These are phyloP conservation scores for Cardamine resedifolia DNA, from an alignment of 345 rosid species.

Conservation along the genomic window DNA sequence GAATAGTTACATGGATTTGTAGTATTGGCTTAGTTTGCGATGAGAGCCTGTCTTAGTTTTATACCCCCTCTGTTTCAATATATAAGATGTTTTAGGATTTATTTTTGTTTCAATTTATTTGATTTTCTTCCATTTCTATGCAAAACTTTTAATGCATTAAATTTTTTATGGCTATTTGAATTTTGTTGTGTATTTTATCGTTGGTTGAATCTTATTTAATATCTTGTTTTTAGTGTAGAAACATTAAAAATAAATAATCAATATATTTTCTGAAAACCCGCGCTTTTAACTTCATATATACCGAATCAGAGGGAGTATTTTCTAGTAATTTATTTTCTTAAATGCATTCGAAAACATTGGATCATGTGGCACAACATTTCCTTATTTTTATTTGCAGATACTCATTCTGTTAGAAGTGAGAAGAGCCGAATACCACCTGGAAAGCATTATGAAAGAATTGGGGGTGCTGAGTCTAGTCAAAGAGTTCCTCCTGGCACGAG, in stretches of 20 bases:
- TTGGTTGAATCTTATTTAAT: background rate
- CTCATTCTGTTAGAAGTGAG: constrained; percentile 42
- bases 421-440: constrained; percentile 47
- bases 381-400: constrained; percentile 33
- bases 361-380: background rate
- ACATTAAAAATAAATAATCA: background rate
- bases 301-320: background rate
- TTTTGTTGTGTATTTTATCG: background rate
- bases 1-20: background rate
- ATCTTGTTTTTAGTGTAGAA: background rate
- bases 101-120: background rate
- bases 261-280: background rate
- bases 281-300: background rate
- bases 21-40: constrained; percentile 10
- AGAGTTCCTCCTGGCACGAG: constrained; percentile 42
- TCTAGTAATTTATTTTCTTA: background rate
- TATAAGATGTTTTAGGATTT: background rate
- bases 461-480: constrained; percentile 44
- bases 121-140: background rate
- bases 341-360: background rate
- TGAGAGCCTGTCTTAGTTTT: constrained; percentile 7
- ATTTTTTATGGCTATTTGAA: background rate
- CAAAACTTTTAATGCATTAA: background rate
- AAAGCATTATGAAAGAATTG: constrained; percentile 41
- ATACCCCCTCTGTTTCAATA: background rate